Conservation (phyloP, 176 grass and related monocot genomes). For the Zea luxurians region DNA sequence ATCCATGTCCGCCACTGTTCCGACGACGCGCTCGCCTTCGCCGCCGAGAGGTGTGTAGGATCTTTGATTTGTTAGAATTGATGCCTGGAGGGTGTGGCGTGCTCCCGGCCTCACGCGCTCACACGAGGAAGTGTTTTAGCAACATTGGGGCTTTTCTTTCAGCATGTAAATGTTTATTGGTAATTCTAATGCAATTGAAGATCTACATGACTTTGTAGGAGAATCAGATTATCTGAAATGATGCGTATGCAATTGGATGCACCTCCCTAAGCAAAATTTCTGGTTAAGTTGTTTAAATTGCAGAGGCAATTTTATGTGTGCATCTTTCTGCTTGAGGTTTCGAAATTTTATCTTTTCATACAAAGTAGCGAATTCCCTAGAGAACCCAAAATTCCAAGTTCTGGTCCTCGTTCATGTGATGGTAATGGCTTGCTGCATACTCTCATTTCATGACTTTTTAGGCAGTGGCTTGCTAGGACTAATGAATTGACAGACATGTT, state of each 20-base stretch:
- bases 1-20: slow-evolving; percentile 76
- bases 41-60: slow-evolving; percentile 56
- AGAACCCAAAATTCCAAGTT: background rate
- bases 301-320: background rate
- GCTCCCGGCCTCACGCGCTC: background rate
- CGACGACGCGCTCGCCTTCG: slow-evolving; percentile 62
- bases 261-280: background rate
- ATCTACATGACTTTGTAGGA: background rate
- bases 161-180: background rate
- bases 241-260: background rate
- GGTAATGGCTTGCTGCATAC: background rate
- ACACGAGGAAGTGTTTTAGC: slow-evolving; percentile 9
- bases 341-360: background rate
- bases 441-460: slow-evolving; percentile 4
- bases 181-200: background rate
- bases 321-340: background rate
- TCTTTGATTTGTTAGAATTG: slow-evolving; percentile 8
- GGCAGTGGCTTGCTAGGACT: background rate
- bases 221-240: background rate
- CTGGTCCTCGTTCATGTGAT: background rate
- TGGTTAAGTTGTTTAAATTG: background rate
- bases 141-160: background rate
- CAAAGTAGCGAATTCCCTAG: background rate
- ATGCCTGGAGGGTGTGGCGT: background rate
- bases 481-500: background rate